Base-by-base conservation (phyloP, 257 asterid species). In the Gentiana straminea region DNA sequence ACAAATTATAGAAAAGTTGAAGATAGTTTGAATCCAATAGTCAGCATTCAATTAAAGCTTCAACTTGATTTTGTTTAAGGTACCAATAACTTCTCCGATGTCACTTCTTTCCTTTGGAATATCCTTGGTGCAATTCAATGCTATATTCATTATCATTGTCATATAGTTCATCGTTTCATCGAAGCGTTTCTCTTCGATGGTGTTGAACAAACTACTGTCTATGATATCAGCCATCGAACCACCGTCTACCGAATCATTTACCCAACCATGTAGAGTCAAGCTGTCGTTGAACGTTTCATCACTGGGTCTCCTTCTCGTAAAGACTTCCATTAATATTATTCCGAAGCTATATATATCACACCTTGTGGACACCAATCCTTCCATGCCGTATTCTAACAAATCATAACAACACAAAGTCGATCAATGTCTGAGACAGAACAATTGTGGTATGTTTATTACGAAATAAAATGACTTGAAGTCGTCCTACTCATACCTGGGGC, bases 191-290 rank as follows among this genome's bases (percentile, higher is more conserved):
- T 13, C 44, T 12, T 34, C 13, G 2, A 6, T 7, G 1, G 7
- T 53, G 41, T 5, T n/a, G 7, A 73, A 34, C 41, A 79, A 51
- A 63, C 39, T 59, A 2, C 60, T 64, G 44, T 76, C 82, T 13
- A 67, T n/a, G 5, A 76, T 55, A 4, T 65, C 10, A 5, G 37
- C 15, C 50, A 66, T 46, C 3, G 12, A 4, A 8, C 13, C 9
- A 8, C 7, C 3, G 73, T 54, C 52, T 32, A 52, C 33, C 8
- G 49, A 43, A 33, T 43, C 37, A 11, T 3, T 51, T n/a, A 65
- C 54, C 70, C 64, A 50, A 7, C 9, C 44, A 58, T 46, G 56
- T 4, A 64, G 24, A 55, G 38, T 64, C 39, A 64, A 46, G 37
- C 49, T 48, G 33, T 7, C 62, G 6, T 10, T 6, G 52, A 64